phyloP scores from a whole-genome alignment of 768 basidiomycete genomes.

The Phaeotremella fagi region DNA sequence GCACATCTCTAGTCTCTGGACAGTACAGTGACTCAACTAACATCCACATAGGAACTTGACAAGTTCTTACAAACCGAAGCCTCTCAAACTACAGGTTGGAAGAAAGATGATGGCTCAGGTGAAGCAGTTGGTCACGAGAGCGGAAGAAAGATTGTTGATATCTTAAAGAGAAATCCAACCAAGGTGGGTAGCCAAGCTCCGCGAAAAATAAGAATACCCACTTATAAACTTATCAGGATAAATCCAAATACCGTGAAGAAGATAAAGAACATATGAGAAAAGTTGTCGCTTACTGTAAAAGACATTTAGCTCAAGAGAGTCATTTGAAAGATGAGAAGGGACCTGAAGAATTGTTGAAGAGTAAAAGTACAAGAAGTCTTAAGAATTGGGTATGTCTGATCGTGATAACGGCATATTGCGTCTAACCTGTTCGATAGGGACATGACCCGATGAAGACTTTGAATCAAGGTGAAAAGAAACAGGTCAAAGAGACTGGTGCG shows the following conservation, averaged over 20 bases:
- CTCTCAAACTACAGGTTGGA: constrained; percentile 41
- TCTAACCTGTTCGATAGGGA: constrained; percentile 20
- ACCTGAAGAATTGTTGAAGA: constrained; percentile 56
- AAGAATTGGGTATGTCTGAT: constrained; percentile 44
- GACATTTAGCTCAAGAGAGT: constrained; percentile 49
- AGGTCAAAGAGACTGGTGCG: constrained; percentile 1
- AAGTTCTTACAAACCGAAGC: constrained; percentile 48
- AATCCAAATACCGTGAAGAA: constrained; percentile 48
- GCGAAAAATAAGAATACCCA: too few species aligned
- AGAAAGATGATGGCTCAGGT: constrained; percentile 38
- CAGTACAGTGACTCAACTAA: neutral
- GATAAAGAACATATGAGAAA: constrained; percentile 49
- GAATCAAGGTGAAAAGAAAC: constrained; percentile 10
- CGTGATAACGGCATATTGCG: neutral
- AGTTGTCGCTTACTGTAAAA: constrained; percentile 49
- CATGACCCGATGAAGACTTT: constrained; percentile 44
- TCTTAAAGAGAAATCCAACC: constrained; percentile 48
- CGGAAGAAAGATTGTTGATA: constrained; percentile 50
- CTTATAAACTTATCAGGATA: constrained; percentile 29
- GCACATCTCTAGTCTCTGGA: neutral
- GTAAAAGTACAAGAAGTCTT: constrained; percentile 43
- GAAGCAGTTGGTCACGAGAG: constrained; percentile 48
- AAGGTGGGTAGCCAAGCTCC: too few species aligned
- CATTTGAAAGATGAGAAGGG: constrained; percentile 63
- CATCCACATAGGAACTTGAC: constrained; percentile 43